phyloP scores from a whole-genome alignment of 2,329 filamentous ascomycete species.

The Akanthomyces muscarius region DNA sequence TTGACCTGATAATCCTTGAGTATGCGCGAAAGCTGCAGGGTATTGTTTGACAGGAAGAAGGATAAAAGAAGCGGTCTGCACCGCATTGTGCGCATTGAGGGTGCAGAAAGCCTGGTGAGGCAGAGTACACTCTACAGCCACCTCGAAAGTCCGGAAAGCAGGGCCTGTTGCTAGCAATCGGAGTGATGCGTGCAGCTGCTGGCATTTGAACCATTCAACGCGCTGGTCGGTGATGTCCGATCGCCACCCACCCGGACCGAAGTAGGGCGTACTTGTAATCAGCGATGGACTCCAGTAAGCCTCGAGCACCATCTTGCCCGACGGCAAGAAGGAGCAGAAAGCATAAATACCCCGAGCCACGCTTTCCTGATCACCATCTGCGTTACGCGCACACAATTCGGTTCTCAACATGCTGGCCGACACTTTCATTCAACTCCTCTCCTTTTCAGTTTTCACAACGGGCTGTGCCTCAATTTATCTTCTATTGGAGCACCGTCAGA shows the following conservation, averaged over 20 bases:
- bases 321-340: not conserved
- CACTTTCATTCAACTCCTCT: not conserved
- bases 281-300: no score
- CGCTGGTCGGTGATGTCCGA: not conserved
- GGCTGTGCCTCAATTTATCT: not conserved
- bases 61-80: not conserved
- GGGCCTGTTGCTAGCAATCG: not conserved
- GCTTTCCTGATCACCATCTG: not conserved
- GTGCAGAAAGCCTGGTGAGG: not conserved
- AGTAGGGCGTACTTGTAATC: not conserved
- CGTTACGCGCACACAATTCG: not conserved
- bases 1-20: not conserved
- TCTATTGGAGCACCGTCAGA: not conserved
- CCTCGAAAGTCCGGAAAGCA: not conserved
- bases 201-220: not conserved
- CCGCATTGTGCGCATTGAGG: not conserved
- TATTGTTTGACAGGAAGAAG: not conserved
- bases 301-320: no score
- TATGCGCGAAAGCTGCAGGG: not conserved
- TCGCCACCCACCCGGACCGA: not conserved
- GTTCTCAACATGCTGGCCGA: not conserved
- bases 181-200: not conserved
- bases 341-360: not conserved
- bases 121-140: not conserved
- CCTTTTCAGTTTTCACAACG: no score